Base-by-base conservation (phyloP, 2,329 filamentous ascomycete species). In the Aspergillaceae sp. region DNA sequence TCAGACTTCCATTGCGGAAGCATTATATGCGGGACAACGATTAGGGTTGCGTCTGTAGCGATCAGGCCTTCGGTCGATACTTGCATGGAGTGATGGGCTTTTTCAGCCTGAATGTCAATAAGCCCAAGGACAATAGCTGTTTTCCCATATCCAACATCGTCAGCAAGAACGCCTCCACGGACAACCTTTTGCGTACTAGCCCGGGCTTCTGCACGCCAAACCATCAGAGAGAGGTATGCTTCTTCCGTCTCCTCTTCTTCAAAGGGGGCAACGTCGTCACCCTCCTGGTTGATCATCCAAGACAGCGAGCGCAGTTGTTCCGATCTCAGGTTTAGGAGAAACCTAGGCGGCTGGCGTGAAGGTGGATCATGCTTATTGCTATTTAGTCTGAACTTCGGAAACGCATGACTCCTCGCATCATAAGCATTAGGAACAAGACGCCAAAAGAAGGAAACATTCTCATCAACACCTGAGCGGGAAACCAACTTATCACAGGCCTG, bases 101-200 rank as follows among this genome's bases (percentile, higher is more conserved):
- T 49, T 7, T 63, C 48, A 29, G 70, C 68, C 40, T 75, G 69
- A 3, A 65, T 60, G 33, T 77, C 68, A 29, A 83, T 73, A 6
- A 84, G 61, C 1, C 72, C 79, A 8, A 85, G 67, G 2, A 74
- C 74, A 0, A 77, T 74, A 1, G 80, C 74, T 0, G 82, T 86
- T 55, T 86, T 86, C 0, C 83, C 83, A 56, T 82, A 85, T 0
- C 79, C 81, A 32, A 83, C 79, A 40, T 78, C 71, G 55, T 84
- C 80, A 2, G 80, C 80, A 32, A 84, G 67, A 11, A 85, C 70
- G 4, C 82, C 82, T 8, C 82, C 82, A 11, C 71, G 73, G 36
- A 82, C 51, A 7, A 50, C 45, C 33, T 56, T 60, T 50, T 30
- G 48, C 33, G 44, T 68, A 42, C n/a, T 60, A 27, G 33, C 67